Conservation (phyloP, 345 rosid species). For the Populus alba region DNA sequence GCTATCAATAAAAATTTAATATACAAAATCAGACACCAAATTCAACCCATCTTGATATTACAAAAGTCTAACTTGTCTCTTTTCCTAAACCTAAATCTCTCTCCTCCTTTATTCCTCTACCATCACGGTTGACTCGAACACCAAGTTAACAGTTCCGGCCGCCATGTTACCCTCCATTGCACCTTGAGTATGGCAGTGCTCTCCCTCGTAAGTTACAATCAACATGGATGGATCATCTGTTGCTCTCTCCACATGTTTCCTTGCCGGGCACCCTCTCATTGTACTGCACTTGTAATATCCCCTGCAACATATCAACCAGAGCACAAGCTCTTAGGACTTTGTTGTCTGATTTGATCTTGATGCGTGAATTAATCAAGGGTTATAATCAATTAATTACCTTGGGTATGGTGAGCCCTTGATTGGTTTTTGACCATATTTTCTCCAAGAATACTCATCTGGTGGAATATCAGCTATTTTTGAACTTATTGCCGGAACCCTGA, state of each 20-base stretch:
- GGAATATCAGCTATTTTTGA: conserved; percentile 91
- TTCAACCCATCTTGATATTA: conserved; percentile 7
- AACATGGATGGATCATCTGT: conserved; percentile 81
- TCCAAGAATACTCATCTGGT: conserved; percentile 86
- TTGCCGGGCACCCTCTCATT: conserved; percentile 81
- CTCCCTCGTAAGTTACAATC: conserved; percentile 89
- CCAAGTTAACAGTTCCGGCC: conserved; percentile 39
- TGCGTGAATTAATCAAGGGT: background rate
- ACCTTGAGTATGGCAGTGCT: conserved; percentile 63
- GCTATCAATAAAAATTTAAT: background rate
- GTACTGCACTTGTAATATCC: conserved; percentile 95
- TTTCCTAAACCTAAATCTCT: background rate
- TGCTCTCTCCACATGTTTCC: conserved; percentile 96
- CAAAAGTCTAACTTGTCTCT: background rate
- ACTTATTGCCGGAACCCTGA: conserved; percentile 86
- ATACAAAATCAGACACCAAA: conserved; percentile 4
- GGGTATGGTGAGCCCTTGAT: conserved; percentile 96
- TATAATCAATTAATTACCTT: conserved; percentile 44
- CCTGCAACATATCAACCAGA: conserved; percentile 32
- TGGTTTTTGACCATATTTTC: conserved; percentile 97
- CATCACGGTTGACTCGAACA: conserved; percentile 45
- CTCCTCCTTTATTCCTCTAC: background rate
- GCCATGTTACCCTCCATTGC: conserved; percentile 48
- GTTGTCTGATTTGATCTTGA: background rate
- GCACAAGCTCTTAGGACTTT: background rate